These are phyloP conservation scores for Macadamia tetraphylla DNA, from an alignment of 164 flowering plant genomes.

Conservation along the genomic window DNA sequence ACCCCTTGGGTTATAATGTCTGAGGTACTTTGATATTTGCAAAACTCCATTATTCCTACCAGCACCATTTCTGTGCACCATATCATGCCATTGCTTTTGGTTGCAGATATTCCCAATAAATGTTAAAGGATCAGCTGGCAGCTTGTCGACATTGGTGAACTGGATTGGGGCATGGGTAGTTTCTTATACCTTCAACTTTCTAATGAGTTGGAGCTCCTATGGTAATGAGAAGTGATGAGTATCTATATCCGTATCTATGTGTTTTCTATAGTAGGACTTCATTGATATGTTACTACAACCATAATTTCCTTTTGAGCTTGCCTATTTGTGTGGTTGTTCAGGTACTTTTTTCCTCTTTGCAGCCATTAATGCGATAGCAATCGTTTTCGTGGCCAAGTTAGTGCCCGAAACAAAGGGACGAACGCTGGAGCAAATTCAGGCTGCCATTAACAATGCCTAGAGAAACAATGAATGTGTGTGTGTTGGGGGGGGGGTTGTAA, in stretches of 20 bases:
- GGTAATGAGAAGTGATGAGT: slow-evolving; percentile 34
- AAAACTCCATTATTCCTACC: not conserved
- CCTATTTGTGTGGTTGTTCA: not conserved
- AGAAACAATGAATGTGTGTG: not conserved
- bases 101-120: slow-evolving; percentile 81
- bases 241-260: not conserved
- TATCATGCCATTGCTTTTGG: not conserved
- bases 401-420: slow-evolving; percentile 10
- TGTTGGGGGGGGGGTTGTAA: too few relatives aligned
- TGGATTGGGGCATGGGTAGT: slow-evolving; percentile 89
- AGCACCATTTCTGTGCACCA: not conserved
- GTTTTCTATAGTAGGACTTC: not conserved
- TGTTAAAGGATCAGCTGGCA: slow-evolving; percentile 84
- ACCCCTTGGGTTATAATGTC: slow-evolving; percentile 97
- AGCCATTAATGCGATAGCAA: not conserved
- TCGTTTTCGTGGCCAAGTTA: not conserved
- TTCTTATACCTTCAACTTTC: slow-evolving; percentile 82
- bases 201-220: slow-evolving; percentile 79
- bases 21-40: slow-evolving; percentile 48
- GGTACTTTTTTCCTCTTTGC: slow-evolving; percentile 2
- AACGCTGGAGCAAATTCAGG: slow-evolving; percentile 5
- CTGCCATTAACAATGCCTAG: not conserved
- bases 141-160: slow-evolving; percentile 74
- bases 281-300: not conserved
- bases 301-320: not conserved